These are phyloP conservation scores for Rheum nobile DNA, from an alignment of 148 eudicot genomes.

Conservation along the genomic window DNA sequence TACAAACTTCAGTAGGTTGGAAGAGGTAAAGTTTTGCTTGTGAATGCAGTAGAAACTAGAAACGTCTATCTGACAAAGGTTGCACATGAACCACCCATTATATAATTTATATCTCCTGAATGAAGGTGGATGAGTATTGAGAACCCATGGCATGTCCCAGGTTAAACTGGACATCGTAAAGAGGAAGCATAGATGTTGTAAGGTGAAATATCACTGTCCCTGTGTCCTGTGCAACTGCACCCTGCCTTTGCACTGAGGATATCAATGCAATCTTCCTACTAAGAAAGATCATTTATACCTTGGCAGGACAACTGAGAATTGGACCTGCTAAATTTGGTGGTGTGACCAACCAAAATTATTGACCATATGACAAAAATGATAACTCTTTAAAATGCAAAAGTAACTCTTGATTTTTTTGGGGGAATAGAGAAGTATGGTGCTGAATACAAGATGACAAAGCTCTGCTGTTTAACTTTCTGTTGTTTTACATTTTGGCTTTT, in stretches of 20 bases:
- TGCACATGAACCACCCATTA: neutral
- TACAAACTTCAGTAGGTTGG: neutral
- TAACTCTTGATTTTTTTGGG: neutral
- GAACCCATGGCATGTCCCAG: neutral
- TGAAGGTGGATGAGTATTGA: neutral
- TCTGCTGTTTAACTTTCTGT: neutral
- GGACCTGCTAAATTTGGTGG: neutral
- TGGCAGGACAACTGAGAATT: neutral
- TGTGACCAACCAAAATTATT: neutral
- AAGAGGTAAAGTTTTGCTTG: neutral
- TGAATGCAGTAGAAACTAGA: neutral
- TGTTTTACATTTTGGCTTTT: slow-evolving; percentile 1
- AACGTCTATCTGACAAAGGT: neutral
- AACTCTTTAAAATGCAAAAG: neutral
- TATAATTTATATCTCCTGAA: neutral
- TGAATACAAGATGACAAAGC: neutral
- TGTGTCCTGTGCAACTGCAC: neutral
- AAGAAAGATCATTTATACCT: neutral
- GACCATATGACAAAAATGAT: neutral
- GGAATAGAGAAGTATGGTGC: neutral
- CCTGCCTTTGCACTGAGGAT: neutral
- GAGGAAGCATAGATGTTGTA: neutral
- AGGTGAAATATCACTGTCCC: neutral
- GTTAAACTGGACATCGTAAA: neutral
- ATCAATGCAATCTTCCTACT: neutral